phyloP scores from a whole-genome alignment of 2,329 filamentous ascomycete genomes.

The Colletotrichum spinosum region DNA sequence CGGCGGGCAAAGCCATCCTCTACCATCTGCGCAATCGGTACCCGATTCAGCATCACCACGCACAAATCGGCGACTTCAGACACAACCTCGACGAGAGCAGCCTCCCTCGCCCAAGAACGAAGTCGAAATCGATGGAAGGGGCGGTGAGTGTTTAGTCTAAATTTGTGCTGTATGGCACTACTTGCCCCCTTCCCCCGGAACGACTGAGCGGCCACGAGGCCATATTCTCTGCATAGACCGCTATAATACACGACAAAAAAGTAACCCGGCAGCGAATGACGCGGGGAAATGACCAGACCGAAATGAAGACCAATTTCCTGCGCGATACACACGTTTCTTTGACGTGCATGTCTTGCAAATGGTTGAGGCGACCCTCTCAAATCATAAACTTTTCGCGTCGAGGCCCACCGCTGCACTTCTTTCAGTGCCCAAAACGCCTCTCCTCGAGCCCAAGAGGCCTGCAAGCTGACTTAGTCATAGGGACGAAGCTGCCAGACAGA shows the following conservation, averaged over 20 bases:
- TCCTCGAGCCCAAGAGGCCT: slow-evolving; percentile 18
- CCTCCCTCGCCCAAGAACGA: too few species aligned
- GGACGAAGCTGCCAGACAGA: slow-evolving; percentile 16
- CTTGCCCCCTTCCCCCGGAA: slow-evolving; percentile 13
- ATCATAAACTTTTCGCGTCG: slow-evolving; percentile 35
- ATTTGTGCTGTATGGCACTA: slow-evolving; percentile 9
- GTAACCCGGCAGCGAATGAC: slow-evolving; percentile 8
- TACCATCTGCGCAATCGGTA: too few species aligned
- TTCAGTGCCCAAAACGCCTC: slow-evolving; percentile 34
- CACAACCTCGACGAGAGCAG: too few species aligned
- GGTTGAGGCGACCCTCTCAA: slow-evolving; percentile 15
- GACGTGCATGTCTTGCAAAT: not conserved
- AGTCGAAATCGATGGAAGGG: too few species aligned
- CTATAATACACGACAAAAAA: slow-evolving; percentile 33
- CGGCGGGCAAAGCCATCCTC: too few species aligned
- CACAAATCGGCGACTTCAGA: too few species aligned
- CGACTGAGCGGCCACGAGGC: slow-evolving; percentile 27
- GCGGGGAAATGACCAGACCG: slow-evolving; percentile 12
- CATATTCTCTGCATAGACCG: slow-evolving; percentile 33
- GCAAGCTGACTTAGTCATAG: slow-evolving; percentile 19
- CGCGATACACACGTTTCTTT: not conserved
- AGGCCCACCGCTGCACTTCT: slow-evolving; percentile 29
- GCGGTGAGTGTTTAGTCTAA: not conserved
- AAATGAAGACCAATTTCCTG: slow-evolving; percentile 18
- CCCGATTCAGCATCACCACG: too few species aligned